phyloP scores from a whole-genome alignment of 2,329 filamentous ascomycete genomes.

The Epichloe glyceriae region DNA sequence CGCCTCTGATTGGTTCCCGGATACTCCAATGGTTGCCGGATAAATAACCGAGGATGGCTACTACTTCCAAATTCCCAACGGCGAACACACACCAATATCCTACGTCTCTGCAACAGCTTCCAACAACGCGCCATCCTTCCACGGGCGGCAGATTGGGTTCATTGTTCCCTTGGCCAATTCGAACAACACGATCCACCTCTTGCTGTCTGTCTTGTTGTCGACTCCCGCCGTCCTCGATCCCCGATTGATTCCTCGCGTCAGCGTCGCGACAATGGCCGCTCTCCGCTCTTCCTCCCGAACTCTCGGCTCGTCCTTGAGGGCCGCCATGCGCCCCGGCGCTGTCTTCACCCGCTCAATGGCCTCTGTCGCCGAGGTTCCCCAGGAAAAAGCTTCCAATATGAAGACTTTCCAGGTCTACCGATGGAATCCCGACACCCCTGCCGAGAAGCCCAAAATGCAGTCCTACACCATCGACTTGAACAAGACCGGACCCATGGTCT shows the following conservation, averaged over 20 bases:
- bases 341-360: constrained; percentile 41
- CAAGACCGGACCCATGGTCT: constrained; percentile 97
- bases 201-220: not conserved
- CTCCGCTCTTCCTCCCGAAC: constrained; percentile 45
- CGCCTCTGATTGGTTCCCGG: constrained; percentile 8
- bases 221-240: not conserved
- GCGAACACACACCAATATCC: constrained; percentile 1
- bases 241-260: constrained; percentile 4
- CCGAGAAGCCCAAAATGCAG: constrained; percentile 92
- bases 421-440: constrained; percentile 90
- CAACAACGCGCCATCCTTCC: constrained; percentile 2
- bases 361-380: constrained; percentile 44
- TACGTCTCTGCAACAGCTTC: not conserved
- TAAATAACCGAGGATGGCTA: constrained; percentile 10
- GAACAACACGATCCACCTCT: not conserved
- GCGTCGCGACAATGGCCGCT: constrained; percentile 39
- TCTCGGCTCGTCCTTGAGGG: constrained; percentile 31
- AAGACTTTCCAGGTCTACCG: constrained; percentile 99
- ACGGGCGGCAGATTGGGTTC: not conserved
- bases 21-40: constrained; percentile 1
- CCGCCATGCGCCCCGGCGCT: constrained; percentile 26
- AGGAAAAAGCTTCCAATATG: constrained; percentile 51
- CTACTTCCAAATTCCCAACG: constrained; percentile 3
- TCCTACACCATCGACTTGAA: constrained; percentile 89
- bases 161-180: not conserved